Base-by-base conservation (phyloP, 768 basidiomycete genomes). In the Tubosaeta sp. region DNA sequence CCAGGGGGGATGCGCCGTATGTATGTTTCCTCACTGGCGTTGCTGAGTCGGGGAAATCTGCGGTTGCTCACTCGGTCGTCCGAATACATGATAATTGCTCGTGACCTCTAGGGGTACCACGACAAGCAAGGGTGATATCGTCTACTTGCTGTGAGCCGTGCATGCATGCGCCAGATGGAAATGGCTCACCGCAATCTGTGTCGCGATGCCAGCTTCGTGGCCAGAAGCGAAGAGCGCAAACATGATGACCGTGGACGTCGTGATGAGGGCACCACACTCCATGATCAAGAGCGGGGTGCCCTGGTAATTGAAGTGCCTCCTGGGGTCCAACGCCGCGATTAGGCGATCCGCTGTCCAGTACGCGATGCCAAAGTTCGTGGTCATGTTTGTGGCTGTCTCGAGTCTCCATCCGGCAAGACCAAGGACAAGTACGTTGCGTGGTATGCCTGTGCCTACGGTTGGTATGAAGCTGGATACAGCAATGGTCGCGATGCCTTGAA, bases 231-330 rank as follows among this genome's bases (percentile, higher is more conserved):
- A 63, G 2, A 63, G 43, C n/a, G 26, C 27, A 32, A 62, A 60
- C 61, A 62, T 54, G 39, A 62, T 31, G n/a, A 50, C 17, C 14
- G 62, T 57, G 31, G 57, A 57, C 10, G 43, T 48, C 5, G 62
- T 63, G 50, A 62, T 62, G 19, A 63, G 51, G 1, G 53, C 59
- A 5, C 62, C 62, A 6, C 55, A 60, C 38, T 63, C 61, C 17
- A 62, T 43, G 27, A 64, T 32, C 16, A 63, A 46, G 17, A 63
- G 45, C 7, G 52, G 49, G n/a, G n/a, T 54, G 32, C 51, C 33
- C 43, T 32, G 53, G 29, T 63, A 63, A 34, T 53, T 52, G 7
- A 50, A 10, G 3, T 29, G 50, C 37, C 48, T 48, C 17, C 52
- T 55, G 7, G 27, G 11, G 6, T 50, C 52, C 14, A 63, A 33